A percentile compares a stretch with the other conserved stretches of the same genome.
Evolutionary conservation across 2,329 filamentous ascomycete species (phyloP).

Genomic region (Myotisia sp.): DNA sequence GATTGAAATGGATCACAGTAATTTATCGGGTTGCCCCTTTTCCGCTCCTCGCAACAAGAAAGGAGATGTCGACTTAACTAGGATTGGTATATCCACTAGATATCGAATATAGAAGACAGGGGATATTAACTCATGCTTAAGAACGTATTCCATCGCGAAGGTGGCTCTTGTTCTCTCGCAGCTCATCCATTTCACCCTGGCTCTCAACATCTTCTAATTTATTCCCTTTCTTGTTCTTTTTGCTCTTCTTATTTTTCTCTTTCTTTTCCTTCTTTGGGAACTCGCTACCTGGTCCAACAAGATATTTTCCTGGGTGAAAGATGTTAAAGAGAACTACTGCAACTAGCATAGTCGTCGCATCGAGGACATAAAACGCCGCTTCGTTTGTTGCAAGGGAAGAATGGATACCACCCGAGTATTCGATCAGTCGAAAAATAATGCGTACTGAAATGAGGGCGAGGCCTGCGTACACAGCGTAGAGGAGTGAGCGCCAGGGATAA

Average conservation of each 20-base stretch:
- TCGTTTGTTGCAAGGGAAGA: constrained; percentile 28
- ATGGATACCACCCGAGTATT: constrained; percentile 41
- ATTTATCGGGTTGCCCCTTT: too few species aligned
- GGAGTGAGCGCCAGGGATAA: constrained; percentile 23
- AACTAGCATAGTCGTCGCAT: constrained; percentile 28
- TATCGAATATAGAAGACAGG: too few species aligned
- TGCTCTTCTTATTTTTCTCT: constrained; percentile 6
- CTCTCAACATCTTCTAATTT: background rate
- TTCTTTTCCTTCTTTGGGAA: constrained; percentile 17
- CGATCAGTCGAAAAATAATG: constrained; percentile 45
- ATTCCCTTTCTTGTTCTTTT: constrained; percentile 2
- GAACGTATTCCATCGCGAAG: too few species aligned
- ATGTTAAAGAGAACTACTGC: constrained; percentile 25
- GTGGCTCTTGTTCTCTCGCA: background rate
- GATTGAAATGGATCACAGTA: too few species aligned
- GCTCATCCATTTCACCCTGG: constrained; percentile 1
- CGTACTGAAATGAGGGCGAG: constrained; percentile 38
- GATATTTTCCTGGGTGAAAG: constrained; percentile 24
- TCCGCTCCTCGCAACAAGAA: too few species aligned
- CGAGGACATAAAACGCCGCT: constrained; percentile 27
- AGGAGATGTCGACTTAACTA: too few species aligned
- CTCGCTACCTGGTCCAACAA: constrained; percentile 20
- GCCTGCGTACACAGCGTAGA: constrained; percentile 40
- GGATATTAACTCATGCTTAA: too few species aligned
- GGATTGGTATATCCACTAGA: too few species aligned